Percentiles rank a stretch among this genome's conserved stretches.
These are phyloP conservation scores for Cotoneaster glaucophyllus DNA, from an alignment of 306 rosid genomes.

Conservation along the genomic window DNA sequence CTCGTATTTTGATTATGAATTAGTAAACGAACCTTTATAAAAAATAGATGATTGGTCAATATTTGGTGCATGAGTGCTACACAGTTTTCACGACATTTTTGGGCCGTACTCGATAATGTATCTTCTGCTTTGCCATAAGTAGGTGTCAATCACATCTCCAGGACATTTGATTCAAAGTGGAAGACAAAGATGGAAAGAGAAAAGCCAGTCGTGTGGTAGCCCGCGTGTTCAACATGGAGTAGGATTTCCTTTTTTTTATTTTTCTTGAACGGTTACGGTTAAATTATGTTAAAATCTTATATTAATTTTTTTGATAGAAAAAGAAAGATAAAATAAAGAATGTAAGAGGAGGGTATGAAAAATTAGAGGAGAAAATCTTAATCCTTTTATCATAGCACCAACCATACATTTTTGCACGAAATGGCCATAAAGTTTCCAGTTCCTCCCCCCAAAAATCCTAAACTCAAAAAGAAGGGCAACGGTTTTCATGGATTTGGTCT, in stretches of 20 bases:
- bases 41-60: too few relatives aligned
- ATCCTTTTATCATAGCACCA: not conserved
- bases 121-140: not conserved
- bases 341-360: too few relatives aligned
- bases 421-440: not conserved
- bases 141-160: not conserved
- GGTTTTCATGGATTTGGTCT: slow-evolving; percentile 23
- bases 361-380: too few relatives aligned
- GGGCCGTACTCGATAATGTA: not conserved
- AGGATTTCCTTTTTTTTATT: too few relatives aligned
- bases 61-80: not conserved
- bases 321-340: too few relatives aligned
- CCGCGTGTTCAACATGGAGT: not conserved
- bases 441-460: not conserved
- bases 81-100: not conserved
- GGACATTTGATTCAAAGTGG: not conserved
- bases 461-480: not conserved
- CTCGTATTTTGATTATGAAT: too few relatives aligned
- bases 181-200: not conserved
- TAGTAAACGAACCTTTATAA: accelerated
- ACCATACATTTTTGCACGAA: not conserved
- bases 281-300: too few relatives aligned
- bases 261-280: too few relatives aligned
- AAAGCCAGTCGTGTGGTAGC: not conserved
- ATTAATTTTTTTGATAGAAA: too few relatives aligned